Base-by-base conservation (phyloP, 2,329 filamentous ascomycete genomes). In the Arthrinium puccinioides region DNA sequence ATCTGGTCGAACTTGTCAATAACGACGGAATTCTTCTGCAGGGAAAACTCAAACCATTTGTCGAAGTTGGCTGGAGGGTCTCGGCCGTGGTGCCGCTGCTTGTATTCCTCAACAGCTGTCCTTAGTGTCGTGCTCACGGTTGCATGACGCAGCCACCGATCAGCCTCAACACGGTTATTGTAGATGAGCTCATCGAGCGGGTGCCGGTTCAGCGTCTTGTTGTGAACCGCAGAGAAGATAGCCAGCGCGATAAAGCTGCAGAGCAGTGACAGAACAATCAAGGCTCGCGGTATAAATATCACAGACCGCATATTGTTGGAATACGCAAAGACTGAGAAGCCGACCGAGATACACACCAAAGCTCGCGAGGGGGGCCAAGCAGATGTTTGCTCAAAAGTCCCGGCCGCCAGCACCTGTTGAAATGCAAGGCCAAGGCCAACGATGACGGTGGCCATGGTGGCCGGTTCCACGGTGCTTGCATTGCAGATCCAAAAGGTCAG, bases 1-100 rank as follows among this genome's bases (percentile, higher is more conserved):
- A 94, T 87, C 32, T 83, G 85, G 47, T 85, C 80, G 48, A 86
- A 95, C 44, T 85, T 79, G 50, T 95, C 88, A 38, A 92, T 78
- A 36, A 94, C 66, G 36, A 76, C 66, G 1, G 88, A 83, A 1
- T 74, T 70, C 40, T 72, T 76, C n/a, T 73, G 66, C 43, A 73
- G 75, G 5, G 87, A 86, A 51, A 85, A 87, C 15, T 82, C 71
- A 54, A 82, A 94, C 88, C 88, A 95, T 46, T 80, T 79, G 50
- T 88, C 84, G 50, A 94, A 95, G 41, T 84, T 75, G 1, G 82
- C 84, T 9, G 88, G 88, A 13, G 88, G 87, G 20, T 77, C 66
- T 42, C 87, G 75, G 11, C 78, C 76, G 49, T 84, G 49, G 41
- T 77, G 66, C 5, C 68, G 63, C 32, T 72, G 64, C 32, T 63